Evolutionary conservation across 495 filamentous ascomycete species (phyloP), one percentile per base, ranked within the genome.

Genomic region (Podospora appendiculata): DNA sequence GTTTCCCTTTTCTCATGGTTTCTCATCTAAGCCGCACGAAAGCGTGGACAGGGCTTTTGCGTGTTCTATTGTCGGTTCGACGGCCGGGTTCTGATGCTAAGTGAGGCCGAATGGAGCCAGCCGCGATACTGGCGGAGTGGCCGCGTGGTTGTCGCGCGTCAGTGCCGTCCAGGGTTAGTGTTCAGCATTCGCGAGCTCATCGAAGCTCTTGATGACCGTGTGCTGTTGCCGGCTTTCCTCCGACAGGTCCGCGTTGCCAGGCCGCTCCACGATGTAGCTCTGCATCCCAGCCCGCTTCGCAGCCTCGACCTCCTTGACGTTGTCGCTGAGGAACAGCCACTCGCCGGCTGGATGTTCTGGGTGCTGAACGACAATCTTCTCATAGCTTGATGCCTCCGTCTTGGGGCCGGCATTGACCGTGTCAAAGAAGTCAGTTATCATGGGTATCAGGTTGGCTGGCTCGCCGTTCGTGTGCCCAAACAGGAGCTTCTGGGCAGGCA

Each of bases 341-440:
- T 77, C 66, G 18, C 55, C 55, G 1, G 7, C 11, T 12, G 67
- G 60, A 25, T 69, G 53, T 25, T 70, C 66, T n/a, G 75, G 56
- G 47, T 73, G 65, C 47, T 59, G 58, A 10, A 62, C 69, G 18
- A 65, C 65, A 53, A 89, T 88, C 52, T 64, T 77, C 59, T 64
- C 62, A 62, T 89, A 89, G 59, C 83, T 87, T 35, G 53, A 63
- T 34, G 58, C 52, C 54, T 86, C 80, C 47, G 65, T 69, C 72
- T 89, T 89, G 54, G 76, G 70, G 8, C 86, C 86, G n/a, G 85
- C 85, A 56, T 82, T 89, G 39, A 84, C 77, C 6, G 85, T 88
- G 63, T 89, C 86, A 54, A 85, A 89, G 66, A 78, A 86, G 43
- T 72, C 80, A 25, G 66, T 66, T 51, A 88, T 73, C 42, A 74